phyloP scores from a whole-genome alignment of 2,329 filamentous ascomycete genomes.

The Cladosporium sp. region DNA sequence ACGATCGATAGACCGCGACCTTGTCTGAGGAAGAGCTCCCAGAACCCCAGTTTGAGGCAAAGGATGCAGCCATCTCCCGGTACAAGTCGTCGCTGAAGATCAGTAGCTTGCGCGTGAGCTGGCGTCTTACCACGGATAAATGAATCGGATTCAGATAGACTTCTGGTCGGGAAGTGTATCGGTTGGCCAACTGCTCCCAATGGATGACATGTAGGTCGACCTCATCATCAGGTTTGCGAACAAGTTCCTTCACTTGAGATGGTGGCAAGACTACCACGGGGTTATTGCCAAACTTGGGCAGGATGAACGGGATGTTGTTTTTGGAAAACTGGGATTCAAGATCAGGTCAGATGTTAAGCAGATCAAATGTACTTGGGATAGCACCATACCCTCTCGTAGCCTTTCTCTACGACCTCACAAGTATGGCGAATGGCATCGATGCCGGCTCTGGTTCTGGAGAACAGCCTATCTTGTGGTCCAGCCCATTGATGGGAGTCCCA shows the following conservation, averaged over 20 bases:
- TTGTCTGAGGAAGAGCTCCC: slow-evolving; percentile 16
- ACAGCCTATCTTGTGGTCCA: no score
- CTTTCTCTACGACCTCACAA: no score
- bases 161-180: slow-evolving; percentile 23
- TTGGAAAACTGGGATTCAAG: slow-evolving; percentile 23
- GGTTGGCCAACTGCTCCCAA: slow-evolving; percentile 23
- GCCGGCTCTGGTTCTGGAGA: no score
- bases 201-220: slow-evolving; percentile 25
- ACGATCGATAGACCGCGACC: slow-evolving; percentile 26
- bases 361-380: no score
- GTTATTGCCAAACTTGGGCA: slow-evolving; percentile 28
- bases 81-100: slow-evolving; percentile 29
- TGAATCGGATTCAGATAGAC: slow-evolving; percentile 18
- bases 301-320: slow-evolving; percentile 25
- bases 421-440: no score
- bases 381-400: no score
- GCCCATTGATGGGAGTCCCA: no score
- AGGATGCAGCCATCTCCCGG: slow-evolving; percentile 25
- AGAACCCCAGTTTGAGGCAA: slow-evolving; percentile 25
- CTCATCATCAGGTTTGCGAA: slow-evolving; percentile 26
- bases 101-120: slow-evolving; percentile 30
- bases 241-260: slow-evolving; percentile 26
- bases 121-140: slow-evolving; percentile 27
- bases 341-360: no score
- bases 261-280: slow-evolving; percentile 28